Evolutionary conservation across 2,329 filamentous ascomycete genomes (phyloP).

Genomic region (Apiospora sp.): DNA sequence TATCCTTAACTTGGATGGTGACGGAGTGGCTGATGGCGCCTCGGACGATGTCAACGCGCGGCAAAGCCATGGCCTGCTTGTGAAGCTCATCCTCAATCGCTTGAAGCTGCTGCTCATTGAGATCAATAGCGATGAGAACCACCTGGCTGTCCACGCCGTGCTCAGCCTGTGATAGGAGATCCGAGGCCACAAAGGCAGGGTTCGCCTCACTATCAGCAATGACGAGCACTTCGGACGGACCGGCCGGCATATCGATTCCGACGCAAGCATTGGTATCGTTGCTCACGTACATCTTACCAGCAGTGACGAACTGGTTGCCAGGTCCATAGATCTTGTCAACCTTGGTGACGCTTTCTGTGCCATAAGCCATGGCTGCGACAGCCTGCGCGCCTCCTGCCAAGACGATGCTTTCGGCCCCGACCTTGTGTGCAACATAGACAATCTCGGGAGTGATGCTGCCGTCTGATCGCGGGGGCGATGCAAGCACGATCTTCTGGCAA

Average conservation of each 20-base stretch:
- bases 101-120: constrained; percentile 74
- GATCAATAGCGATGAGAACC: constrained; percentile 84
- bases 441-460: constrained; percentile 95
- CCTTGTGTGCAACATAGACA: constrained; percentile 96
- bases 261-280: constrained; percentile 97
- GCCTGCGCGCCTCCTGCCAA: constrained; percentile 95
- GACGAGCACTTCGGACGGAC: constrained; percentile 96
- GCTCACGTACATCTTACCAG: constrained; percentile 96
- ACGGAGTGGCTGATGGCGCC: constrained; percentile 92
- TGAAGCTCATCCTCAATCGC: constrained; percentile 94
- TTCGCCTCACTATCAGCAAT: constrained; percentile 88
- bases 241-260: constrained; percentile 98
- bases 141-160: constrained; percentile 97
- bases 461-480: constrained; percentile 87
- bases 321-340: constrained; percentile 99
- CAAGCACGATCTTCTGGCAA: constrained; percentile 92
- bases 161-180: constrained; percentile 94
- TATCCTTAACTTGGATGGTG: constrained; percentile 76
- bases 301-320: constrained; percentile 98
- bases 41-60: constrained; percentile 90
- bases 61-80: constrained; percentile 83
- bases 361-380: constrained; percentile 95
- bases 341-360: constrained; percentile 91
- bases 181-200: constrained; percentile 93
- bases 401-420: constrained; percentile 94